These are phyloP conservation scores for Flaveria ramosissima DNA, from an alignment of 129 eudicot genomes.

Conservation along the genomic window DNA sequence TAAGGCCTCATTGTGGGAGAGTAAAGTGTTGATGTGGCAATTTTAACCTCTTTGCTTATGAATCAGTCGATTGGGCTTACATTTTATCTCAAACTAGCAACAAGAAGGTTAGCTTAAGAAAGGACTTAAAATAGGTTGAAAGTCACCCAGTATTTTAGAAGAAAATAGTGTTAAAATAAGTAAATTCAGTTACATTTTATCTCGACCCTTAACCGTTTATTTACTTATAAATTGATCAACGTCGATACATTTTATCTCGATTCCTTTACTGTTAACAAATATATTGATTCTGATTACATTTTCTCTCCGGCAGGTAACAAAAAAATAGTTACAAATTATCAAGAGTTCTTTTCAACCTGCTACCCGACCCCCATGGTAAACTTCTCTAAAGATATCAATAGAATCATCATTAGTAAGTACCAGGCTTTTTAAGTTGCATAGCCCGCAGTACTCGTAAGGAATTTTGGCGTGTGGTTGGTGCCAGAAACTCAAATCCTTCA, in stretches of 20 bases:
- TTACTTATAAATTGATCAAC: too few species aligned
- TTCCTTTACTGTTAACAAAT: too few species aligned
- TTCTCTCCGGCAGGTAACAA: too few species aligned
- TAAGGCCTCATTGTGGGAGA: not conserved
- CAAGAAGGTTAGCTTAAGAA: not conserved
- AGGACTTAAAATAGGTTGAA: not conserved
- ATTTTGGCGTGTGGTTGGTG: conserved; percentile 92
- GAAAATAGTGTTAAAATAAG: not conserved
- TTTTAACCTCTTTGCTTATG: not conserved
- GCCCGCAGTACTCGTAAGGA: conserved; percentile 86
- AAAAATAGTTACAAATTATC: not conserved
- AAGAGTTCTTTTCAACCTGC: not conserved
- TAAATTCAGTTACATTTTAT: not conserved
- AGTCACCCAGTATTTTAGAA: not conserved
- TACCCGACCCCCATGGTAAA: not conserved
- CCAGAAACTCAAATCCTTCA: conserved; percentile 69
- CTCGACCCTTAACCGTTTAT: too few species aligned
- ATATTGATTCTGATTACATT: too few species aligned
- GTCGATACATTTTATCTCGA: too few species aligned
- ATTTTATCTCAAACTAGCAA: not conserved
- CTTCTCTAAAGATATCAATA: not conserved
- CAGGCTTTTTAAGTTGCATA: conserved; percentile 96
- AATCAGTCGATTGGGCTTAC: not conserved
- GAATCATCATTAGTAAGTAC: conserved; percentile 34
- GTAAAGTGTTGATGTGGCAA: not conserved